phyloP scores from a whole-genome alignment of 306 rosid genomes.

The Cyclanthera cordifolia region DNA sequence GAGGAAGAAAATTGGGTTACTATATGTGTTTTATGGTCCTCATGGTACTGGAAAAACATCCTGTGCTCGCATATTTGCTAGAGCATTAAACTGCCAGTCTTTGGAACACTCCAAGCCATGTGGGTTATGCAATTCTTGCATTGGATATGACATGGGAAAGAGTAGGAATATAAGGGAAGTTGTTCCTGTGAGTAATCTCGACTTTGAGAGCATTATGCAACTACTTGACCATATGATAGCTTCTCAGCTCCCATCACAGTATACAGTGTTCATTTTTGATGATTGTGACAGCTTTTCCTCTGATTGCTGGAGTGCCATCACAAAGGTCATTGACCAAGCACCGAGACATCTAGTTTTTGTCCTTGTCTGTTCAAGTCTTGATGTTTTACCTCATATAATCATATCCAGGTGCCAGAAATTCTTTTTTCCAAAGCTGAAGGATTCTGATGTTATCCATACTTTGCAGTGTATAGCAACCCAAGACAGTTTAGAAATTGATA shows the following conservation, averaged over 20 bases:
- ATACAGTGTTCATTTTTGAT: slow-evolving; percentile 79
- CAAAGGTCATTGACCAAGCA: slow-evolving; percentile 95
- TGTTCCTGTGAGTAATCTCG: slow-evolving; percentile 82
- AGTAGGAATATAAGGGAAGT: slow-evolving; percentile 71
- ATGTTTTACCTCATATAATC: slow-evolving; percentile 91
- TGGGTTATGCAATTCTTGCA: slow-evolving; percentile 84
- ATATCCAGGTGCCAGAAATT: slow-evolving; percentile 96
- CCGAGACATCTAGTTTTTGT: slow-evolving; percentile 93
- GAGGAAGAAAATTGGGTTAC: slow-evolving; percentile 62
- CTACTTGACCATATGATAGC: slow-evolving; percentile 65
- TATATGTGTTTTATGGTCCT: slow-evolving; percentile 91
- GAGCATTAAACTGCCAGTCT: slow-evolving; percentile 88
- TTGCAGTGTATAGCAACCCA: slow-evolving; percentile 69
- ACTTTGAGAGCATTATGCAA: slow-evolving; percentile 74
- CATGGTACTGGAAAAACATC: slow-evolving; percentile 98
- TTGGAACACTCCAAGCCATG: slow-evolving; percentile 74
- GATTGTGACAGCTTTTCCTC: slow-evolving; percentile 74
- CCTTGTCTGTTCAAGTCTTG: slow-evolving; percentile 92
- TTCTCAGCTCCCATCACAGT: slow-evolving; percentile 65
- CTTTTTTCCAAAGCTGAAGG: slow-evolving; percentile 91
- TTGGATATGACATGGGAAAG: slow-evolving; percentile 69
- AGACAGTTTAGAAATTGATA: slow-evolving; percentile 82
- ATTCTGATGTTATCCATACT: slow-evolving; percentile 66
- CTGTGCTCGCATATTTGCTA: slow-evolving; percentile 78
- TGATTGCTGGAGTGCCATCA: slow-evolving; percentile 87